Percentiles rank a stretch among this genome's conserved stretches.
Evolutionary conservation across 805 yeast species (phyloP).

Genomic region (Kluyveromyces lactis): DNA sequence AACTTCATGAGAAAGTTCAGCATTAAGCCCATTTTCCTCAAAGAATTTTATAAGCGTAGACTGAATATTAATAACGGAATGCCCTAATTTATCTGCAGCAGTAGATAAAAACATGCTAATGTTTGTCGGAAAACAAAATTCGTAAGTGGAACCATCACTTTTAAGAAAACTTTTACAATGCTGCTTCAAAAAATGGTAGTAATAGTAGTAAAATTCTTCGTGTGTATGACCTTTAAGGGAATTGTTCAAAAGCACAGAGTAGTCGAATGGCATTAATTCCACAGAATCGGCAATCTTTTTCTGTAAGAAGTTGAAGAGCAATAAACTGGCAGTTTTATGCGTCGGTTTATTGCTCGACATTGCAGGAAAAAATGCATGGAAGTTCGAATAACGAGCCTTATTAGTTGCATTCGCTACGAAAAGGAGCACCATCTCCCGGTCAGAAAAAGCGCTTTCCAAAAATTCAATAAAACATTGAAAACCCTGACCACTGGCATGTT

Average conservation of each 20-base stretch:
- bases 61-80: not conserved
- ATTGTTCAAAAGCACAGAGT: slow-evolving; percentile 3
- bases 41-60: not conserved
- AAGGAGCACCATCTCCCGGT: not conserved
- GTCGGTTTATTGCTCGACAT: not conserved
- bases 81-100: not conserved
- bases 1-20: not conserved
- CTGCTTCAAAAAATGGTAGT: slow-evolving; percentile 7
- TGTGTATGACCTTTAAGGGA: slow-evolving; percentile 1
- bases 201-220: slow-evolving; percentile 2
- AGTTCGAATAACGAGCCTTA: not conserved
- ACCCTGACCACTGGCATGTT: not conserved
- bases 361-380: not conserved
- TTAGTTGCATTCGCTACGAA: not conserved
- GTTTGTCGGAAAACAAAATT: not conserved
- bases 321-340: not conserved
- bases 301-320: not conserved
- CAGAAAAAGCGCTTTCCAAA: not conserved
- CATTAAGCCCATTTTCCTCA: not conserved
- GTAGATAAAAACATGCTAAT: not conserved
- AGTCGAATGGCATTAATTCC: not conserved
- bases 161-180: not conserved
- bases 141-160: not conserved
- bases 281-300: not conserved
- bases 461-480: not conserved